A percentile compares a stretch with the other conserved stretches of the same genome.
These are phyloP conservation scores for Phaeosphaeria sp. DNA, from an alignment of 2,329 filamentous ascomycete species.

Conservation along the genomic window DNA sequence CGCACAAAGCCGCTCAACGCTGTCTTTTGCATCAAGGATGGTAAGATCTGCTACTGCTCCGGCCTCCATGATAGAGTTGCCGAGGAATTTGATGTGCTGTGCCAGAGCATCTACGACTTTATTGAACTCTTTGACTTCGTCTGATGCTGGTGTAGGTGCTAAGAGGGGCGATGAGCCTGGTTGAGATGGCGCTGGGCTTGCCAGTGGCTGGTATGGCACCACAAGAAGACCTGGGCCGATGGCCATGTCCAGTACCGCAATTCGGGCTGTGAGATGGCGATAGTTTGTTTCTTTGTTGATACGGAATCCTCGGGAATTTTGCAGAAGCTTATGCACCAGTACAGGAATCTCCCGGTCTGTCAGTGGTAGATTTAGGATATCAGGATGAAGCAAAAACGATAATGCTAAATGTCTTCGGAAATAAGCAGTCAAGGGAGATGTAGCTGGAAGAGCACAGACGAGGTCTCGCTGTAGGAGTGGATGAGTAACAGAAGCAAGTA, in stretches of 20 bases:
- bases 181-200: conserved; percentile 32
- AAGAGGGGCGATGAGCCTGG: conserved; percentile 22
- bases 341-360: conserved; percentile 23
- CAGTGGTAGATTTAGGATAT: conserved; percentile 30
- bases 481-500: conserved; percentile 51
- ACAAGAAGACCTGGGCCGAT: conserved; percentile 67
- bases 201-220: conserved; percentile 38
- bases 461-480: conserved; percentile 63
- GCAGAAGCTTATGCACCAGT: conserved; percentile 37
- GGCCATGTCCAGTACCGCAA: conserved; percentile 74
- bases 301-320: conserved; percentile 55
- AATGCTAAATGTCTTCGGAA: conserved; percentile 72
- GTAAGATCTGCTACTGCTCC: conserved; percentile 63
- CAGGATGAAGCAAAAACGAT: conserved; percentile 62
- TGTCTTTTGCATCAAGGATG: conserved; percentile 77
- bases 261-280: conserved; percentile 67
- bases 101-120: conserved; percentile 71
- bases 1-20: conserved; percentile 75
- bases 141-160: conserved; percentile 16
- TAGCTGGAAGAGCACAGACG: conserved; percentile 65
- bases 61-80: conserved; percentile 71
- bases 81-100: conserved; percentile 53
- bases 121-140: conserved; percentile 67
- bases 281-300: conserved; percentile 69
- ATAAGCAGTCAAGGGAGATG: conserved; percentile 59